These are phyloP conservation scores for Baorangia bicolor DNA, from an alignment of 768 basidiomycete species.

Conservation along the genomic window DNA sequence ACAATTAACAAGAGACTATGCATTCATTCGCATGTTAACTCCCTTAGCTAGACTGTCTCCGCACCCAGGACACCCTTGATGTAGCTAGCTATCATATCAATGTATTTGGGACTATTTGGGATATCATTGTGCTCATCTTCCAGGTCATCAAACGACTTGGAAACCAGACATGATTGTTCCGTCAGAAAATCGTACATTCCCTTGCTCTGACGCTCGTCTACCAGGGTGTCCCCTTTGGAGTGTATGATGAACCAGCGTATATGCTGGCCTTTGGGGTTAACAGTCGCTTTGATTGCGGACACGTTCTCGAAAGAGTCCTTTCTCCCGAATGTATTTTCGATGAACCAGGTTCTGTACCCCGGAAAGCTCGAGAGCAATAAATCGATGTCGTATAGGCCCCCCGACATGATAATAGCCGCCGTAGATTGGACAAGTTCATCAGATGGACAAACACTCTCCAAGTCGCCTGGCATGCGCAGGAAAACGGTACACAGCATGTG, in stretches of 20 bases:
- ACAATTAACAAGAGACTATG: slow-evolving; percentile 7
- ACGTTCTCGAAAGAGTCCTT: slow-evolving; percentile 46
- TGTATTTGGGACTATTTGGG: slow-evolving; percentile 42
- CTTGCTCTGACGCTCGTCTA: slow-evolving; percentile 62
- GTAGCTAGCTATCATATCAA: slow-evolving; percentile 45
- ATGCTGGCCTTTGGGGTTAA: slow-evolving; percentile 34
- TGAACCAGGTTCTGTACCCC: slow-evolving; percentile 66
- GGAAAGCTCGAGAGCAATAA: slow-evolving; percentile 63
- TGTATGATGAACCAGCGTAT: slow-evolving; percentile 74
- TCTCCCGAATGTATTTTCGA: slow-evolving; percentile 60
- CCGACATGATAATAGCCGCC: slow-evolving; percentile 62
- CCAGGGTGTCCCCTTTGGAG: slow-evolving; percentile 67
- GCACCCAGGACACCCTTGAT: slow-evolving; percentile 23
- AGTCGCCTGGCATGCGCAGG: slow-evolving; percentile 43
- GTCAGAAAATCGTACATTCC: slow-evolving; percentile 57
- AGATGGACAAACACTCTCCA: slow-evolving; percentile 42
- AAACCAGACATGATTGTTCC: slow-evolving; percentile 26
- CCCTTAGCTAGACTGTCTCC: background rate
- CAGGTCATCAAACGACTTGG: slow-evolving; percentile 41
- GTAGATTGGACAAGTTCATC: slow-evolving; percentile 40
- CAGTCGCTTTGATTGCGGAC: slow-evolving; percentile 43
- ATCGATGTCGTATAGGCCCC: slow-evolving; percentile 79
- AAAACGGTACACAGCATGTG: slow-evolving; percentile 77
- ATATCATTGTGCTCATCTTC: slow-evolving; percentile 56
- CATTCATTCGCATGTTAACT: slow-evolving; percentile 1